These are phyloP conservation scores for Aspergillus sp. DNA, from an alignment of 2,329 filamentous ascomycete species.

Conservation along the genomic window DNA sequence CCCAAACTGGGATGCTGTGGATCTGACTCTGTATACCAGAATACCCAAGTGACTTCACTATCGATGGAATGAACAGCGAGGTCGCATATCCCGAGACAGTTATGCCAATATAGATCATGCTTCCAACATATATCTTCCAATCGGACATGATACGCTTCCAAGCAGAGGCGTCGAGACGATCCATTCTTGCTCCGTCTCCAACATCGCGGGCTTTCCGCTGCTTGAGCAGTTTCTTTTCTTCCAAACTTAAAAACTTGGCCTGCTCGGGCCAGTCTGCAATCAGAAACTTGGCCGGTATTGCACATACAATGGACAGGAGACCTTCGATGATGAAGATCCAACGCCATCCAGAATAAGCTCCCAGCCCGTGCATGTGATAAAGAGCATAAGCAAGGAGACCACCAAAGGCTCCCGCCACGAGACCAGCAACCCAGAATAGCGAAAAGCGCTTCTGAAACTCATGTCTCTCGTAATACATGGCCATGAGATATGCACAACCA, in stretches of 20 bases:
- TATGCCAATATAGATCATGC: constrained; percentile 29
- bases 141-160: constrained; percentile 25
- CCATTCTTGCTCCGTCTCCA: constrained; percentile 21
- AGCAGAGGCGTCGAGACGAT: constrained; percentile 22
- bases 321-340: constrained; percentile 36
- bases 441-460: constrained; percentile 35
- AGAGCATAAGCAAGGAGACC: constrained; percentile 21
- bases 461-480: constrained; percentile 31
- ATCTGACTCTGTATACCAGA: constrained; percentile 27
- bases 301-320: constrained; percentile 24
- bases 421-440: constrained; percentile 27
- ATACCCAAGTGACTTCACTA: constrained; percentile 30
- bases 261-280: constrained; percentile 29
- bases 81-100: constrained; percentile 32
- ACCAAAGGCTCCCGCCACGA: constrained; percentile 30
- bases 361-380: constrained; percentile 23
- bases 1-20: constrained; percentile 32
- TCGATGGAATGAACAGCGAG: constrained; percentile 30
- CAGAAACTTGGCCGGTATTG: constrained; percentile 20
- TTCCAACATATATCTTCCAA: constrained; percentile 28
- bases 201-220: constrained; percentile 18
- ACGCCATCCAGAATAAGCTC: constrained; percentile 23
- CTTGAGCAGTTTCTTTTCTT: constrained; percentile 21
- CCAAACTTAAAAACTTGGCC: constrained; percentile 24
- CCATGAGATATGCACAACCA: constrained; percentile 25